Conservation (phyloP, 1,284 basidiomycete genomes). For the Fomitopsis palustris region DNA sequence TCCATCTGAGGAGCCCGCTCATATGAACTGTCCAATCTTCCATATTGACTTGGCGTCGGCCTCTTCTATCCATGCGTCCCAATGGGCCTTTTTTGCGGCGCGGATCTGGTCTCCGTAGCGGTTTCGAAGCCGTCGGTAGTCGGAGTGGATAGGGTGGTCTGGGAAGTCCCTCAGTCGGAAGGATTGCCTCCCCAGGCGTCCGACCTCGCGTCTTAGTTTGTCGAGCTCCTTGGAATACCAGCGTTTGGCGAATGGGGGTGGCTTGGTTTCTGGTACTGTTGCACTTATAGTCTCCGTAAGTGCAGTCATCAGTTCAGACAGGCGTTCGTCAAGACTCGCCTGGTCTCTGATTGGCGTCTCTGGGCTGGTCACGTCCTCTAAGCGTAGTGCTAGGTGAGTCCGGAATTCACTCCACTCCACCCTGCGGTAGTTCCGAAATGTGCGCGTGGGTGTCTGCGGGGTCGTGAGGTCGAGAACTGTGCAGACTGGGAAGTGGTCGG, state of each 20-base stretch:
- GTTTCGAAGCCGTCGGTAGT: constrained; percentile 17
- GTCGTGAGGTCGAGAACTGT: constrained; percentile 7
- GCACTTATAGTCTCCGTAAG: constrained; percentile 16
- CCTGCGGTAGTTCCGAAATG: constrained; percentile 18
- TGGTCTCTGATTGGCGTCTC: constrained; percentile 4
- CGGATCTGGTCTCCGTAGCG: constrained; percentile 27
- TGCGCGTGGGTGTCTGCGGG: constrained; percentile 6
- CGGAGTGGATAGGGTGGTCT: constrained; percentile 22
- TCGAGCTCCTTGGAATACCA: constrained; percentile 27
- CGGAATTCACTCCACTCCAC: constrained; percentile 25
- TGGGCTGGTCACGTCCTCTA: not conserved
- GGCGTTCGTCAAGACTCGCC: constrained; percentile 9
- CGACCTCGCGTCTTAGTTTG: constrained; percentile 8
- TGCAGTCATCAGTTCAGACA: constrained; percentile 13
- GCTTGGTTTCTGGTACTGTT: constrained; percentile 21
- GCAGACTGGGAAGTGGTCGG: constrained; percentile 30
- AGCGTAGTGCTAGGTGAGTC: constrained; percentile 8
- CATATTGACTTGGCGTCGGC: constrained; percentile 26
- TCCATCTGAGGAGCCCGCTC: constrained; percentile 25
- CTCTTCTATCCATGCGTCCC: constrained; percentile 32
- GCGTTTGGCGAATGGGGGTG: constrained; percentile 22
- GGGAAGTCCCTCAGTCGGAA: constrained; percentile 30
- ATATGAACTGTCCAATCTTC: constrained; percentile 30
- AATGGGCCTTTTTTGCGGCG: constrained; percentile 30
- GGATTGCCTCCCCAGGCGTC: constrained; percentile 27